Percentiles rank a stretch among this genome's conserved stretches.
Evolutionary conservation across 768 basidiomycete genomes (phyloP).

Genomic region (Boletus rex-veris): DNA sequence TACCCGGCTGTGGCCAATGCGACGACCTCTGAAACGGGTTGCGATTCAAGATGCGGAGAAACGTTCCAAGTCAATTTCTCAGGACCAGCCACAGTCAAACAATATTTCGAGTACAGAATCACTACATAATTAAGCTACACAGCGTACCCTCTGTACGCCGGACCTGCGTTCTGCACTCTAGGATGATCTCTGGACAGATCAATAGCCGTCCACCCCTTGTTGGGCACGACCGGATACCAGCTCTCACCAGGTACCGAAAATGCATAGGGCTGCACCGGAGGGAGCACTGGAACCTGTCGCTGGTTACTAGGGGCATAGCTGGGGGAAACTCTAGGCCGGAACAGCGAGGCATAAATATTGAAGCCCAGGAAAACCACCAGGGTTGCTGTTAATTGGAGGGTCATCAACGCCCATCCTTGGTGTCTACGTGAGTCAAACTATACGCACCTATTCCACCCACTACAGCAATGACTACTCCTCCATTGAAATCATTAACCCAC

Average conservation of each 20-base stretch:
- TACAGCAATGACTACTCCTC: not conserved
- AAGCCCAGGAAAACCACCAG: conserved; percentile 1
- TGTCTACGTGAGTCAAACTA: not conserved
- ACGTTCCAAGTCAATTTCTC: conserved; percentile 25
- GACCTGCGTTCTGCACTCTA: not conserved
- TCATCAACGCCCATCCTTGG: not conserved
- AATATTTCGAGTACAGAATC: not conserved
- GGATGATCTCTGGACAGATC: not conserved
- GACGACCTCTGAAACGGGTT: conserved; percentile 19
- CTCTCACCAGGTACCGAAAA: not conserved
- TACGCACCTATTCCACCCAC: conserved; percentile 4
- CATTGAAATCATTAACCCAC: not conserved
- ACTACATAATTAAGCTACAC: not conserved
- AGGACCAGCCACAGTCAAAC: conserved; percentile 16
- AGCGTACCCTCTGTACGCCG: not conserved
- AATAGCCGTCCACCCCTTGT: conserved; percentile 1
- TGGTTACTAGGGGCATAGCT: not conserved
- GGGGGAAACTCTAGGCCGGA: not conserved
- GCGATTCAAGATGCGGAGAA: not conserved
- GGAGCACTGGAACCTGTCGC: not conserved
- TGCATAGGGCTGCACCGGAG: not conserved
- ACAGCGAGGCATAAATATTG: not conserved
- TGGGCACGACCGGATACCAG: not conserved
- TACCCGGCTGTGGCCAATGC: conserved; percentile 5
- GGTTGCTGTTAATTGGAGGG: not conserved